A percentile compares a stretch with the other conserved stretches of the same genome.
Conservation (phyloP, 495 filamentous ascomycete species). For the Friedmanniomyces simplex region DNA sequence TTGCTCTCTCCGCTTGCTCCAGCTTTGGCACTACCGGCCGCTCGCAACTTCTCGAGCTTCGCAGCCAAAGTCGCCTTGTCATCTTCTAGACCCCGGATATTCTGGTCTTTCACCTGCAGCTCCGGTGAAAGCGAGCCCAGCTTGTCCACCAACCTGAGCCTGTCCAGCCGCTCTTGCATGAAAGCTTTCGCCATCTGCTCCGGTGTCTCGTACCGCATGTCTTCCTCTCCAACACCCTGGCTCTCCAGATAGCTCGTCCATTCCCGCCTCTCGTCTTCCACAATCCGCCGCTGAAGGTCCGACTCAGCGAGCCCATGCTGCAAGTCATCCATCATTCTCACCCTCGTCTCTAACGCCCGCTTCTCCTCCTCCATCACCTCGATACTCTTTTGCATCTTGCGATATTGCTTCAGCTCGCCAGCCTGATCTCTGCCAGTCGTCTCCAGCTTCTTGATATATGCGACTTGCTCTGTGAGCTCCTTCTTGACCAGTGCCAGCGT, state of each 20-base stretch:
- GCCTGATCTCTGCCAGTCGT: constrained; percentile 65
- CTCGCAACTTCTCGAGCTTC: constrained; percentile 62
- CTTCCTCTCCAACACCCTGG: constrained; percentile 41
- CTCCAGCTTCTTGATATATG: constrained; percentile 77
- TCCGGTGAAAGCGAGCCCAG: constrained; percentile 72
- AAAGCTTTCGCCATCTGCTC: constrained; percentile 80
- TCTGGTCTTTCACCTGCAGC: constrained; percentile 65
- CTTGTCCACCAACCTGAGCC: constrained; percentile 62
- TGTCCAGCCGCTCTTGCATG: constrained; percentile 70
- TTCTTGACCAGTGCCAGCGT: constrained; percentile 70
- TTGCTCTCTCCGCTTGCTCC: constrained; percentile 34
- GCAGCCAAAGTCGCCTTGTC: constrained; percentile 49
- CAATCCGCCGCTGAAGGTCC: constrained; percentile 67
- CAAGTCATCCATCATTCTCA: constrained; percentile 65
- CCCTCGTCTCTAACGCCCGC: constrained; percentile 61
- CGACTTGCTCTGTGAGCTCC: constrained; percentile 80
- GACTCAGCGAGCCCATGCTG: constrained; percentile 68
- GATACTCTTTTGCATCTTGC: constrained; percentile 71
- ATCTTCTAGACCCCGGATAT: constrained; percentile 59
- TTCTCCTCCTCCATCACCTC: constrained; percentile 97
- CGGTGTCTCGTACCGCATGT: constrained; percentile 72
- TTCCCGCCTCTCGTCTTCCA: constrained; percentile 77
- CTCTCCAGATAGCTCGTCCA: constrained; percentile 82
- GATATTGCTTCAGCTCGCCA: constrained; percentile 68
- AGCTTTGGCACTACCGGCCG: constrained; percentile 29